Conservation (phyloP, 164 flowering plant species). For the Warburgia ugandensis region DNA sequence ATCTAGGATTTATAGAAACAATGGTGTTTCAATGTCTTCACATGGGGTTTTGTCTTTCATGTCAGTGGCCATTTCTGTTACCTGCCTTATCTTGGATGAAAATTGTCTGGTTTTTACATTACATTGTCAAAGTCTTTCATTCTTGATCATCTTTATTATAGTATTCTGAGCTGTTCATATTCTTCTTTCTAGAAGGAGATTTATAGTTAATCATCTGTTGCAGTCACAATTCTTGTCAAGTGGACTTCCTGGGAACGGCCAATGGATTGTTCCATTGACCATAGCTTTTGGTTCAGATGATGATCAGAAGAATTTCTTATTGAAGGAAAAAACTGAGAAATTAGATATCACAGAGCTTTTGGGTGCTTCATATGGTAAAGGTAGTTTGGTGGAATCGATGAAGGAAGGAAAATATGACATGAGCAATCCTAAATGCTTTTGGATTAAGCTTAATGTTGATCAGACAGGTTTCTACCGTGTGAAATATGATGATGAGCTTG, state of each 20-base stretch:
- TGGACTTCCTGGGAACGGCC: conserved; percentile 71
- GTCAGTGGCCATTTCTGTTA: no score
- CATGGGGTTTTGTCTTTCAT: no score
- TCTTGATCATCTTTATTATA: no score
- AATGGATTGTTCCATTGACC: conserved; percentile 93
- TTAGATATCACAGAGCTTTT: conserved; percentile 34
- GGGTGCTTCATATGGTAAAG: conserved; percentile 19
- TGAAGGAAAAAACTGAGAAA: conserved; percentile 38
- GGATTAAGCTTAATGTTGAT: conserved; percentile 85
- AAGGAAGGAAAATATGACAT: conserved; percentile 1
- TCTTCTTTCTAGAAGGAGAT: no score
- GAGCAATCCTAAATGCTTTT: conserved; percentile 14
- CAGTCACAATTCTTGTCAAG: conserved; percentile 83
- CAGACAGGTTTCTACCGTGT: conserved; percentile 94
- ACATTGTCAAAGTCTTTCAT: no score
- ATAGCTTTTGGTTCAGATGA: conserved; percentile 77
- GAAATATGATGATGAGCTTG: conserved; percentile 82
- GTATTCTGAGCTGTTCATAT: no score
- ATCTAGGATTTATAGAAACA: no score
- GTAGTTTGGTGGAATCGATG: not conserved
- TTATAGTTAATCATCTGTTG: no score
- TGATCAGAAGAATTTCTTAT: conserved; percentile 46
- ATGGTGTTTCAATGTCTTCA: no score
- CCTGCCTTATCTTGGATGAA: no score
- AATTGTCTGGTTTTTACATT: no score